These are phyloP conservation scores for Sanguinoderma infundibulare DNA, from an alignment of 1,284 basidiomycete genomes.

Conservation along the genomic window DNA sequence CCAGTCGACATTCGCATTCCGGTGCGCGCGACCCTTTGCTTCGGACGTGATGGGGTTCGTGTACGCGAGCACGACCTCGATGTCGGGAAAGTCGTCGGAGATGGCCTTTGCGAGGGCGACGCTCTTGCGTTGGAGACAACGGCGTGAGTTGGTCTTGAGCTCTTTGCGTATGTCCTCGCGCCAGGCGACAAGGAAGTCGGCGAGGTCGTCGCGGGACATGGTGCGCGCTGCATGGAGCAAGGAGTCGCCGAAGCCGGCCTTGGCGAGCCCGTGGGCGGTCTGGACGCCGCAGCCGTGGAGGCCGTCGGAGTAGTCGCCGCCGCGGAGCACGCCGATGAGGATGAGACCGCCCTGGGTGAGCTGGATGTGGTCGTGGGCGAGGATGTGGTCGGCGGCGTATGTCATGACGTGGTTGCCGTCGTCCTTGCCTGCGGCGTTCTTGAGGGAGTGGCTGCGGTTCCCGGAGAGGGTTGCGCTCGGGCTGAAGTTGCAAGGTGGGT, in stretches of 20 bases:
- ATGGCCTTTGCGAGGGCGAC: slow-evolving; percentile 64
- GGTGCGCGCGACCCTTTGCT: slow-evolving; percentile 48
- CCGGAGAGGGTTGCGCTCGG: slow-evolving; percentile 76
- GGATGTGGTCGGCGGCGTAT: slow-evolving; percentile 61
- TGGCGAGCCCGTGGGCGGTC: slow-evolving; percentile 70
- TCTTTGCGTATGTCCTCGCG: slow-evolving; percentile 67
- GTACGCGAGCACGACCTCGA: slow-evolving; percentile 76
- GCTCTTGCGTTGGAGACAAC: slow-evolving; percentile 63
- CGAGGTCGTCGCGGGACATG: slow-evolving; percentile 49
- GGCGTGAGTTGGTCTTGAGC: slow-evolving; percentile 70
- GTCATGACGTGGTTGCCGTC: slow-evolving; percentile 78
- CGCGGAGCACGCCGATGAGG: slow-evolving; percentile 84
- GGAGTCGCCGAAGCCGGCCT: slow-evolving; percentile 71
- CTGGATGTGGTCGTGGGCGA: slow-evolving; percentile 53
- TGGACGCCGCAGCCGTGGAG: slow-evolving; percentile 64
- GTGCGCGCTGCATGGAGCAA: slow-evolving; percentile 67
- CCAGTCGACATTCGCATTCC: slow-evolving; percentile 47
- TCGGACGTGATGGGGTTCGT: slow-evolving; percentile 76
- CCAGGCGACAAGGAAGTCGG: slow-evolving; percentile 66
- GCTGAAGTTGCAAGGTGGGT: too few relatives aligned
- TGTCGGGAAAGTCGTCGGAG: slow-evolving; percentile 64
- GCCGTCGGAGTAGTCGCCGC: slow-evolving; percentile 89
- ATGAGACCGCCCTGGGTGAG: slow-evolving; percentile 81
- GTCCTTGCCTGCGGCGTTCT: slow-evolving; percentile 68
- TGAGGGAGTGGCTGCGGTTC: slow-evolving; percentile 60